These are phyloP conservation scores for Tetradesmus lagerheimii DNA, from an alignment of 139 green algal genomes.

Conservation along the genomic window DNA sequence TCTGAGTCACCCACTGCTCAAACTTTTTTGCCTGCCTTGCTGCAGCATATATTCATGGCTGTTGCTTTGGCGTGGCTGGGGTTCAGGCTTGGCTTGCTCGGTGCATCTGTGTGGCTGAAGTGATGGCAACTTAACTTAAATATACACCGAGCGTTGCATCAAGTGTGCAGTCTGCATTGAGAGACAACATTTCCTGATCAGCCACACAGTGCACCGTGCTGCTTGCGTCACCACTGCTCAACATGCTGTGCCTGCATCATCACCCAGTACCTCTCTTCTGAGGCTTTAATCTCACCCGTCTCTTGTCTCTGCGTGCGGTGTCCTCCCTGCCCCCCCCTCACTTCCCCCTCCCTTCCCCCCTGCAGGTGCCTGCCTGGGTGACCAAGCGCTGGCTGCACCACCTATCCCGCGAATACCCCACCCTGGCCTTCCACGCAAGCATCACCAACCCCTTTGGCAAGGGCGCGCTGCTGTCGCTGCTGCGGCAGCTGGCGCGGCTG, in stretches of 20 bases:
- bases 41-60: background rate
- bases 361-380: constrained; percentile 96
- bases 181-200: constrained; percentile 62
- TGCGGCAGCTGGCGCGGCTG: constrained; percentile 91
- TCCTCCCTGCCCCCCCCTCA: background rate
- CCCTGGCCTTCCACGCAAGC: constrained; percentile 97
- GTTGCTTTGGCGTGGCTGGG: background rate
- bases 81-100: no score
- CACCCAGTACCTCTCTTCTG: background rate
- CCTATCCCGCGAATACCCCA: constrained; percentile 94
- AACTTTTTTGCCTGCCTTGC: background rate
- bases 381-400: constrained; percentile 96
- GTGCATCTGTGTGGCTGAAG: constrained; percentile 46
- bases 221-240: background rate
- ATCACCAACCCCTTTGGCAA: constrained; percentile 99
- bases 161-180: constrained; percentile 42
- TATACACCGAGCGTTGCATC: constrained; percentile 66
- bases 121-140: constrained; percentile 73
- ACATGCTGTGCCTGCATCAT: background rate
- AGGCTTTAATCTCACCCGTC: background rate
- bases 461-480: constrained; percentile 86
- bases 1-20: constrained; percentile 58
- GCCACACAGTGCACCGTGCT: constrained; percentile 17
- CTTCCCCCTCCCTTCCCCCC: no score
- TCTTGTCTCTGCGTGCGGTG: background rate